These are phyloP conservation scores for Colletotrichum abscissum DNA, from an alignment of 2,329 filamentous ascomycete genomes.

Conservation along the genomic window DNA sequence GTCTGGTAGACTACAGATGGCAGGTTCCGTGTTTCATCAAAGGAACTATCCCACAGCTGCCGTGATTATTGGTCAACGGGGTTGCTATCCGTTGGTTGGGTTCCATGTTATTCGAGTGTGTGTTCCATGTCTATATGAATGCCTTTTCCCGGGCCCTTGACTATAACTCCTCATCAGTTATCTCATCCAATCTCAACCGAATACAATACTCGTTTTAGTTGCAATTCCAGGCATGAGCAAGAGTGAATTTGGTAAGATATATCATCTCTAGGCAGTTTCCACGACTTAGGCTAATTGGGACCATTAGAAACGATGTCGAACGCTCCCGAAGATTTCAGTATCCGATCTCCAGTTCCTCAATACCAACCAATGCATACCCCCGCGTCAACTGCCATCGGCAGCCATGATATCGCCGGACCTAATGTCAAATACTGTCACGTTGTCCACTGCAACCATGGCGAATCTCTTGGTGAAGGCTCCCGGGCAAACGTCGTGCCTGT, in stretches of 20 bases:
- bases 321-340: slow-evolving; percentile 4
- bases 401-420: not conserved
- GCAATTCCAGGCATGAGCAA: slow-evolving; percentile 10
- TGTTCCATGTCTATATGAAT: slow-evolving; percentile 13
- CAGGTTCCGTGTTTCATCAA: slow-evolving; percentile 1
- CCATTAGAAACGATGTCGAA: slow-evolving; percentile 7
- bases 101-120: not conserved
- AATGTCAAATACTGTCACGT: not conserved
- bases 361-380: slow-evolving; percentile 24
- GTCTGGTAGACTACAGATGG: not conserved
- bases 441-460: not conserved
- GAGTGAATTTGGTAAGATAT: not conserved
- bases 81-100: not conserved
- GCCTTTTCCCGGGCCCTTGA: not conserved
- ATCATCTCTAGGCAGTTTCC: no score
- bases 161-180: not conserved
- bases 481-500: slow-evolving; percentile 26
- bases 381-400: slow-evolving; percentile 1
- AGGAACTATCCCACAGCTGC: not conserved
- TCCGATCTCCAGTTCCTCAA: slow-evolving; percentile 18
- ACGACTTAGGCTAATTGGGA: not conserved
- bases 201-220: not conserved
- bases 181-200: not conserved
- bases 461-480: not conserved
- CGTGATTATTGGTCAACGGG: not conserved